Evolutionary conservation across 495 filamentous ascomycete species (phyloP).

Genomic region (Sphaerosporella brunnea): DNA sequence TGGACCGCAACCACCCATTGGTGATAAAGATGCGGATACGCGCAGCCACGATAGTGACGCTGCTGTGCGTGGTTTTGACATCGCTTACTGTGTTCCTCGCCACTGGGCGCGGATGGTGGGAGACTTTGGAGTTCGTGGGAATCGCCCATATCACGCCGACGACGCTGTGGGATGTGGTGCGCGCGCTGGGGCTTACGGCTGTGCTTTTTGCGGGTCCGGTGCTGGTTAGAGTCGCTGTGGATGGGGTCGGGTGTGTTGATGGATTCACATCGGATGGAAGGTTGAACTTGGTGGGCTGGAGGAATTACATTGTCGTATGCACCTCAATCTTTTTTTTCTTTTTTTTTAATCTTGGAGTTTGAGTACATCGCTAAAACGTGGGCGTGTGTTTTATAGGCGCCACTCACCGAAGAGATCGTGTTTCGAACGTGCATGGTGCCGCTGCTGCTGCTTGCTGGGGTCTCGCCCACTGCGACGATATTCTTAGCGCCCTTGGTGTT

Average conservation of each 20-base stretch:
- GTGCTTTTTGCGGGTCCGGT: slow-evolving; percentile 75
- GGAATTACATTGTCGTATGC: slow-evolving; percentile 46
- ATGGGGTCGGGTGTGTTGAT: slow-evolving; percentile 52
- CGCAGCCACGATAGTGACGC: slow-evolving; percentile 53
- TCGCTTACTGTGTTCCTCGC: slow-evolving; percentile 37
- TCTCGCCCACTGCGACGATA: slow-evolving; percentile 41
- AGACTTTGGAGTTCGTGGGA: slow-evolving; percentile 9
- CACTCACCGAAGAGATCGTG: slow-evolving; percentile 79
- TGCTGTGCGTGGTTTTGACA: slow-evolving; percentile 42
- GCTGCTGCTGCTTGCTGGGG: slow-evolving; percentile 57
- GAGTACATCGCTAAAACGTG: too few relatives aligned
- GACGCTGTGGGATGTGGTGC: slow-evolving; percentile 40
- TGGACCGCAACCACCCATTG: slow-evolving; percentile 73
- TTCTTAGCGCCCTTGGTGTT: slow-evolving; percentile 78
- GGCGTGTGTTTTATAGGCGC: slow-evolving; percentile 40
- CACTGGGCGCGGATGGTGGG: slow-evolving; percentile 3
- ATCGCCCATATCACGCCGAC: slow-evolving; percentile 27
- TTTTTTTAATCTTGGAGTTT: background rate
- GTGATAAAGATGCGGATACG: slow-evolving; percentile 77
- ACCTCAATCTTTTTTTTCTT: slow-evolving; percentile 9
- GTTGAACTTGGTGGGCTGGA: slow-evolving; percentile 44
- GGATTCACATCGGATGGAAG: slow-evolving; percentile 25
- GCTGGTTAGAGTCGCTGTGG: slow-evolving; percentile 39
- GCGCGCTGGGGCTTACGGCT: slow-evolving; percentile 45
- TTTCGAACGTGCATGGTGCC: slow-evolving; percentile 76